A percentile compares a stretch with the other conserved stretches of the same genome.
Evolutionary conservation across 2,329 filamentous ascomycete species (phyloP).

Genomic region (Alternaria sp.): DNA sequence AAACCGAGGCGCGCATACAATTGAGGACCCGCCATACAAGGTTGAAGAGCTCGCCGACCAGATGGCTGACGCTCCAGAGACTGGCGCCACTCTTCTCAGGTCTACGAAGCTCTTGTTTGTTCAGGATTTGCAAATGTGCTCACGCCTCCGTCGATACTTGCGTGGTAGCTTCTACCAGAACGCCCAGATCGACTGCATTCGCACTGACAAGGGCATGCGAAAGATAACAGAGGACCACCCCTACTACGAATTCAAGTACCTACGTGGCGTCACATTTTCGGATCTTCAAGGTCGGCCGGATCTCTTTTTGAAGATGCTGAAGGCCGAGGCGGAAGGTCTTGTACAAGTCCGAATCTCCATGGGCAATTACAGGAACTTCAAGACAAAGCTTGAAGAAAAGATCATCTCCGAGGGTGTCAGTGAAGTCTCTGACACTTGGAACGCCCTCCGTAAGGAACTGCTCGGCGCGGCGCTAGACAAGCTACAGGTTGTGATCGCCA

Average conservation of each 20-base stretch:
- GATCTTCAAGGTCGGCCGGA: slow-evolving; percentile 85
- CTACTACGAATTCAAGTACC: slow-evolving; percentile 97
- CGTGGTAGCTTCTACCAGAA: slow-evolving; percentile 82
- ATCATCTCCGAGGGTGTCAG: slow-evolving; percentile 96
- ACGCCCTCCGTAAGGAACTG: slow-evolving; percentile 82
- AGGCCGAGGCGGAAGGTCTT: slow-evolving; percentile 91
- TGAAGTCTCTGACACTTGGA: slow-evolving; percentile 94
- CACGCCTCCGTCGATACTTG: slow-evolving; percentile 87
- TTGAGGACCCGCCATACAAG: slow-evolving; percentile 80
- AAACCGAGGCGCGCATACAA: slow-evolving; percentile 67
- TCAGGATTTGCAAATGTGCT: slow-evolving; percentile 87
- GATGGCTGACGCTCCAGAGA: slow-evolving; percentile 59
- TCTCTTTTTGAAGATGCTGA: slow-evolving; percentile 95
- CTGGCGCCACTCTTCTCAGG: slow-evolving; percentile 74
- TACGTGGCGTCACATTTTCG: slow-evolving; percentile 83
- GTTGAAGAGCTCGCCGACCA: slow-evolving; percentile 88
- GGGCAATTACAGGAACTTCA: slow-evolving; percentile 77
- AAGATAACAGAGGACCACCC: slow-evolving; percentile 95
- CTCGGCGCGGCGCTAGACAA: slow-evolving; percentile 82
- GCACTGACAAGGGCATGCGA: slow-evolving; percentile 91
- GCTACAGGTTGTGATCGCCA: slow-evolving; percentile 82
- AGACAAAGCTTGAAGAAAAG: slow-evolving; percentile 76
- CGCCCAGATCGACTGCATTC: slow-evolving; percentile 82
- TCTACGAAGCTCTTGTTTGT: slow-evolving; percentile 87
- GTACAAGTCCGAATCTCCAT: slow-evolving; percentile 84